A percentile compares a stretch with the other conserved stretches of the same genome.
phyloP scores from a whole-genome alignment of 306 rosid genomes.

The Senna tora region DNA sequence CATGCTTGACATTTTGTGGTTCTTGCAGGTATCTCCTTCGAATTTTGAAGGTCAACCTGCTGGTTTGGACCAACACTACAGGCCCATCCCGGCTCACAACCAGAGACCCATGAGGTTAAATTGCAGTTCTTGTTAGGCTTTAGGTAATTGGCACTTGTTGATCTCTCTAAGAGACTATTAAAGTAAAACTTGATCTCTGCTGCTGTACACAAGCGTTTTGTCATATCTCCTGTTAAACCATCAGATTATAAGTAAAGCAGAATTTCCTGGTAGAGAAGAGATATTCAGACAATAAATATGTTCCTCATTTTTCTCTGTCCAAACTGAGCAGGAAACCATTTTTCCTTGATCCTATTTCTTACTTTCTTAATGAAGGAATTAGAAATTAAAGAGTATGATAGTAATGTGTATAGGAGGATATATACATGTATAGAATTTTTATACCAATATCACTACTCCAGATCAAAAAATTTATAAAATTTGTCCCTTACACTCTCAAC shows the following conservation, averaged over 20 bases:
- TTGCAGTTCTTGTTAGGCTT: conserved; percentile 90
- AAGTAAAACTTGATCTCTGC: conserved; percentile 84
- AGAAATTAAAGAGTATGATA: conserved; percentile 5
- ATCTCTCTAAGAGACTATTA: conserved; percentile 54
- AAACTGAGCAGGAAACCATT: conserved; percentile 26
- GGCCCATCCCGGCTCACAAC: conserved; percentile 99
- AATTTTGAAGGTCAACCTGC: conserved; percentile 61
- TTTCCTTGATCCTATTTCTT: not conserved
- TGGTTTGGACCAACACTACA: conserved; percentile 60
- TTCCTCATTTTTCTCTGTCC: not conserved
- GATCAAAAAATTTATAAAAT: conserved; percentile 5
- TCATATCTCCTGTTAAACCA: conserved; percentile 69
- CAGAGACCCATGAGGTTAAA: conserved; percentile 87
- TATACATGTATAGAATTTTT: not conserved
- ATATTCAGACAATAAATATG: conserved; percentile 19
- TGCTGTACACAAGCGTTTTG: conserved; percentile 76
- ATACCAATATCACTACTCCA: not conserved
- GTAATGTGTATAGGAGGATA: not conserved
- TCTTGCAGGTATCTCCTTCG: conserved; percentile 76
- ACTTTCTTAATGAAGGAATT: not conserved
- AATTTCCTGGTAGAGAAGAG: conserved; percentile 7
- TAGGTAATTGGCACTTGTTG: conserved; percentile 59
- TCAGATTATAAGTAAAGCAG: conserved; percentile 31
- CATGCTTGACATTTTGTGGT: conserved; percentile 76
- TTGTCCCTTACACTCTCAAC: not conserved